Evolutionary conservation across 371 early-diverging fungal genomes (phyloP).

Genomic region (Mucor indicus): DNA sequence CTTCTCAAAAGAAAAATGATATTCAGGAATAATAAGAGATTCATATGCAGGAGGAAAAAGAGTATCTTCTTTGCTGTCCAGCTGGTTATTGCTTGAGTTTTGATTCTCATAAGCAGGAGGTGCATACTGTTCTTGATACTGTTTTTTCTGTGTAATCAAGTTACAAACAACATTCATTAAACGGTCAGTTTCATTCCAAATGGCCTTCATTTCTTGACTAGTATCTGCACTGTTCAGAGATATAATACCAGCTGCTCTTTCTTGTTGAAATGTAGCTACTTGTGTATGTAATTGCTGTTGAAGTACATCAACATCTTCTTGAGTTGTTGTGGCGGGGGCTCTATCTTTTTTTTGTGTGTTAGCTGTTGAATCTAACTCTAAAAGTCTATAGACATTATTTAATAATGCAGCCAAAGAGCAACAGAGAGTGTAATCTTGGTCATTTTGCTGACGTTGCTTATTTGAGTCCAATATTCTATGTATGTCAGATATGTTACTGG

Average conservation of each 20-base stretch:
- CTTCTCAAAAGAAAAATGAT: not conserved
- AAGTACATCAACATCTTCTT: slow-evolving; percentile 1
- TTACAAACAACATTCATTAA: slow-evolving; percentile 31
- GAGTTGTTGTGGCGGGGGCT: not conserved
- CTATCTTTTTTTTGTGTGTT: not conserved
- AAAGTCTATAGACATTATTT: slow-evolving; percentile 34
- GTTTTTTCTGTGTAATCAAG: slow-evolving; percentile 8
- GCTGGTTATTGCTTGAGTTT: not conserved
- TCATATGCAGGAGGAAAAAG: slow-evolving; percentile 16
- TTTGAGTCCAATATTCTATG: slow-evolving; percentile 24
- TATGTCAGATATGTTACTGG: slow-evolving; percentile 27
- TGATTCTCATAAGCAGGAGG: slow-evolving; percentile 8
- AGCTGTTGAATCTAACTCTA: slow-evolving; percentile 22
- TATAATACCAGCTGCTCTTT: slow-evolving; percentile 12
- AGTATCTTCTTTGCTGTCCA: not conserved
- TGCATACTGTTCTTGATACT: not conserved
- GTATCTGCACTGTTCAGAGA: not conserved
- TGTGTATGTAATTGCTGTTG: slow-evolving; percentile 27
- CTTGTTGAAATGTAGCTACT: slow-evolving; percentile 23
- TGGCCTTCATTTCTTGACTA: slow-evolving; percentile 19
- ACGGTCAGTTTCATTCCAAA: slow-evolving; percentile 44
- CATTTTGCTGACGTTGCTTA: not conserved
- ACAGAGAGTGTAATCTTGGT: slow-evolving; percentile 37
- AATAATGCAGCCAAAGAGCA: slow-evolving; percentile 43
- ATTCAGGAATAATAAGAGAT: not conserved